Evolutionary conservation across 2,329 filamentous ascomycete genomes (phyloP).

Genomic region (Monosporascus sp.): DNA sequence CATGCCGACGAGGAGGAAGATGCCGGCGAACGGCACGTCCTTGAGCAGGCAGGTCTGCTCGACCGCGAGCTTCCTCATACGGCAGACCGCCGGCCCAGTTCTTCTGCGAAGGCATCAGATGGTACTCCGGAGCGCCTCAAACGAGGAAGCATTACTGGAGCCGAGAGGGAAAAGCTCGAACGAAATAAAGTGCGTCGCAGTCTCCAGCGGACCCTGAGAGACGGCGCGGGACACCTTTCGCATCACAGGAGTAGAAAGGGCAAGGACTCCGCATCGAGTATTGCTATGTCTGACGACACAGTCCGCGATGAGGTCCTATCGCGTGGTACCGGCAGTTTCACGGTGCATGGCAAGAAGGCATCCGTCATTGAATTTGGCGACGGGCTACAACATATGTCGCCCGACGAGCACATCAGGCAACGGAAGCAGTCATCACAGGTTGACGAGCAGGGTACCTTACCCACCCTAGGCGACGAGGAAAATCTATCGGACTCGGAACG

Average conservation of each 20-base stretch:
- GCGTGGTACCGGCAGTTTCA: slow-evolving; percentile 82
- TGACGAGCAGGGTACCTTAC: slow-evolving; percentile 31
- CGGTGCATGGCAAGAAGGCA: slow-evolving; percentile 95
- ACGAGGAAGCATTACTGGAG: slow-evolving; percentile 29
- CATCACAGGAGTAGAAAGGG: slow-evolving; percentile 71
- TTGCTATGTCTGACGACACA: slow-evolving; percentile 44
- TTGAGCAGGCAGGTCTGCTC: slow-evolving; percentile 63
- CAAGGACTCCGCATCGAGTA: slow-evolving; percentile 64
- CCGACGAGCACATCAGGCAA: slow-evolving; percentile 66
- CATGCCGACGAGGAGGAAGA: slow-evolving; percentile 45
- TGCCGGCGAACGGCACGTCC: slow-evolving; percentile 61
- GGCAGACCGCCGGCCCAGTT: slow-evolving; percentile 36
- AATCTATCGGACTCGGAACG: slow-evolving; percentile 39
- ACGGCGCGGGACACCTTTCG: slow-evolving; percentile 62
- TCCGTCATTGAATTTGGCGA: slow-evolving; percentile 93
- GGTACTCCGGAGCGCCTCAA: slow-evolving; percentile 34
- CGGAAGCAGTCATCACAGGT: slow-evolving; percentile 47
- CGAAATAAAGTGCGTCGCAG: slow-evolving; percentile 73
- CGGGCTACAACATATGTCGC: slow-evolving; percentile 75
- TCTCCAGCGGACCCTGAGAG: slow-evolving; percentile 82
- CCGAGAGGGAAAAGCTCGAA: slow-evolving; percentile 44
- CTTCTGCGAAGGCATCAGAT: slow-evolving; percentile 35
- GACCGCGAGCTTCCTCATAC: slow-evolving; percentile 37
- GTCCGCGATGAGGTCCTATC: slow-evolving; percentile 63
- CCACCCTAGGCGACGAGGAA: slow-evolving; percentile 40